Base-by-base conservation (phyloP, 129 eudicot species). In the Flaveria brownii region DNA sequence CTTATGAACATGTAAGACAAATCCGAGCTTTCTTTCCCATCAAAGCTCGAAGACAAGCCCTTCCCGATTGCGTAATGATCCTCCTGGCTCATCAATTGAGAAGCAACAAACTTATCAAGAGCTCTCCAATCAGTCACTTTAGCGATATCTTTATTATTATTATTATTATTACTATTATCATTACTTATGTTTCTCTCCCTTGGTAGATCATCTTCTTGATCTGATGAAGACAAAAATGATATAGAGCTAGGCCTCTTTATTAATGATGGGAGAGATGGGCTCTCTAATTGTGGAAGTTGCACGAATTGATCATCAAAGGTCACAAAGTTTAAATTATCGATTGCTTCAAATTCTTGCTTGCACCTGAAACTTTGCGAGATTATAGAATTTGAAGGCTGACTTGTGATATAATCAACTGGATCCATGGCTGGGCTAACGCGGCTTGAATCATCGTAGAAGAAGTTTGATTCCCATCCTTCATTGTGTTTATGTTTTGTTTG, bases 21-120 rank as follows among this genome's bases (percentile, higher is more conserved):
- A 2, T 81, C 88, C 1, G 88, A 75, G 51, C 57, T 52, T 61
- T 52, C 74, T 46, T 78, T 76, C 28, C 71, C 80, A 18, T 59
- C 81, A 65, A 86, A 84, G 72, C 78, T 68, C 42, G 83, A 80
- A 16, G 79, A 71, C 18, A 73, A 42, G n/a, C 77, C 71, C 42
- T 61, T 25, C 36, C 55, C 83, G 6, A 61, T 49, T 17, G 57
- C 84, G 2, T 64, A 62, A 43, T 69, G 60, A 42, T 85, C 87
- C 74, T 85, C 98, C 26, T 93, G 97, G 79, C 98, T 90, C 55
- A 93, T 90, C 55, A 93, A 73, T 71, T 93, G 98, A 46, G 98
- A 93, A 43, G 98, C 98, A 16, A 93, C 98, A 86, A 93, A 90
- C 83, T 87, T 93, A 76, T 93, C 98, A 65, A 93, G 92, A 25